Evolutionary conservation across 257 asterid species (phyloP), one percentile per base, ranked within the genome.

Genomic region (Petunia secreta): DNA sequence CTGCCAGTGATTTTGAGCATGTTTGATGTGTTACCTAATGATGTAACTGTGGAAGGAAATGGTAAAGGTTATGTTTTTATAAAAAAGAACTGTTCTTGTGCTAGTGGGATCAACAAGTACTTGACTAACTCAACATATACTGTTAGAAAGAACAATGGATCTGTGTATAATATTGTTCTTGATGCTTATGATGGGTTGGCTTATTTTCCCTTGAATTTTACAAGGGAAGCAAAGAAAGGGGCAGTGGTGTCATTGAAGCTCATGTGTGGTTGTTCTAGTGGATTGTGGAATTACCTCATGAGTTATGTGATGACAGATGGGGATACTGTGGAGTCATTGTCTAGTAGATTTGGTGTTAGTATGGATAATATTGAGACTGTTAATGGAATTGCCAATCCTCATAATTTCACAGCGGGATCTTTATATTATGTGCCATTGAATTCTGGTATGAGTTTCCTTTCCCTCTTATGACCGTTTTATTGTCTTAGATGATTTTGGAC

Each of bases 281-380:
- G 97, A 44, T 73, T 95, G 80, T 95, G 98, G 98, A 95, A 95
- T 89, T 95, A 93, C 81, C 66, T 93, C 84, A 92, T 93, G 99
- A 95, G 99, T 75, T 95, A 95, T 88, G 96, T 95, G 88, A 81
- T 95, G 97, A 69, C 82, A 68, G 98, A 92, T 78, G 98, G 93
- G 53, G 99, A 95, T 84, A 89, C 94, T 86, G 92, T 95, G 69
- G 97, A 86, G 86, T 90, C 97, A 79, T 80, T 95, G 73, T 92
- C 99, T 16, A 95, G 99, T 81, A 89, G 99, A 78, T 95, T 95
- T 87, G 99, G 99, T 59, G 98, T 95, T 80, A 95, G 99, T 79
- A 95, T 95, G 99, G 97, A 89, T 84, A 91, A 91, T 88, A 95
- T 93, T 83, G 99, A 84, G 88, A 73, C 76, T 66, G 89, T 86